These are phyloP conservation scores for Chrysosphaeria jannelii DNA, from an alignment of 2,329 filamentous ascomycete genomes.

Conservation along the genomic window DNA sequence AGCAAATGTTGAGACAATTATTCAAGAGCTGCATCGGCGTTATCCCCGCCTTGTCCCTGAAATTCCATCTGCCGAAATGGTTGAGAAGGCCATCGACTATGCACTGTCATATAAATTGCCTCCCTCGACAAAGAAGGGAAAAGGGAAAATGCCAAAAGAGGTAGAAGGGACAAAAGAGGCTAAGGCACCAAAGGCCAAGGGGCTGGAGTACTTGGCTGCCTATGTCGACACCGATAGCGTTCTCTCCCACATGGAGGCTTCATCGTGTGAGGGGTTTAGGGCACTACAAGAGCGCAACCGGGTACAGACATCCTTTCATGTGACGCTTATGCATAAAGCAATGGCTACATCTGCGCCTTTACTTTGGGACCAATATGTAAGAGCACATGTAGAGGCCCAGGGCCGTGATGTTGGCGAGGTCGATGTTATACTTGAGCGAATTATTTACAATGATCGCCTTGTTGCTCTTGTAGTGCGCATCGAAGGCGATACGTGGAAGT, in stretches of 20 bases:
- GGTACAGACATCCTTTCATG: conserved; percentile 65
- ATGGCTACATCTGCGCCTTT: conserved; percentile 26
- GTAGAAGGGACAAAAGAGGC: no score
- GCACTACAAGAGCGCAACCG: conserved; percentile 44
- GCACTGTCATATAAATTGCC: no score
- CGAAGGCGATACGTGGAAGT: conserved; percentile 29
- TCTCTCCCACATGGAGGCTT: conserved; percentile 24
- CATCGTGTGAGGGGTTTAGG: conserved; percentile 45
- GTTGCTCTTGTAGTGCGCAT: conserved; percentile 79
- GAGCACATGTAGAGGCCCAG: conserved; percentile 20
- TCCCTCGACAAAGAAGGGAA: no score
- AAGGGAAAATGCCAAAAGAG: no score
- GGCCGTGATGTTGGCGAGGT: conserved; percentile 26
- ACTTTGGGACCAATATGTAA: conserved; percentile 44
- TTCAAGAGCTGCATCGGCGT: conserved; percentile 37
- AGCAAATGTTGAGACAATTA: conserved; percentile 54
- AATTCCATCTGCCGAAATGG: conserved; percentile 38
- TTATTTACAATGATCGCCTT: conserved; percentile 62
- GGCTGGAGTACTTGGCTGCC: conserved; percentile 25
- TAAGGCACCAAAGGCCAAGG: conserved; percentile 16
- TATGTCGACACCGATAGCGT: conserved; percentile 14
- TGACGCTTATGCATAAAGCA: conserved; percentile 71
- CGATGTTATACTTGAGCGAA: conserved; percentile 29
- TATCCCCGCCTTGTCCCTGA: conserved; percentile 50
- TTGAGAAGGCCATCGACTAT: conserved; percentile 66